Evolutionary conservation across 805 yeast species (phyloP).

Genomic region (Metschnikowia cerradonensis): DNA sequence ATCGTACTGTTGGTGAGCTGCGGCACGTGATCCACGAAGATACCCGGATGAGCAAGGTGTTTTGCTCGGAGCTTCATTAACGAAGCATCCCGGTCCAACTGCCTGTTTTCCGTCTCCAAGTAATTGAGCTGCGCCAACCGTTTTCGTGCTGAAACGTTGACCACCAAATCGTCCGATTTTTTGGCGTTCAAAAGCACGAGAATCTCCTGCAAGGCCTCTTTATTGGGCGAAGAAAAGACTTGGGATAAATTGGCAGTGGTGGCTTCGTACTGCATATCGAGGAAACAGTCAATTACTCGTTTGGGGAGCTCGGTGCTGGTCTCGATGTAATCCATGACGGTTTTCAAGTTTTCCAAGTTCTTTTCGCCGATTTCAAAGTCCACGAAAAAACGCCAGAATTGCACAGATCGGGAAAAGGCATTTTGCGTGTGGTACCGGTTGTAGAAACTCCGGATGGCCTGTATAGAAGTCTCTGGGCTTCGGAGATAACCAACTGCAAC

Average conservation of each 20-base stretch:
- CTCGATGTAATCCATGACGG: conserved; percentile 44
- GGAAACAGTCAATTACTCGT: conserved; percentile 41
- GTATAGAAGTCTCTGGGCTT: conserved; percentile 22
- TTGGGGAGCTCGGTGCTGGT: conserved; percentile 47
- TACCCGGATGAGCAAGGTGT: conserved; percentile 35
- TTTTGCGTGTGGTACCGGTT: conserved; percentile 24
- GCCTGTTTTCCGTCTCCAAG: conserved; percentile 9
- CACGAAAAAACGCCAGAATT: conserved; percentile 57
- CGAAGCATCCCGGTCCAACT: conserved; percentile 19
- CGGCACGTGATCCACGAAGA: conserved; percentile 30
- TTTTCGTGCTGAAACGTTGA: conserved; percentile 22
- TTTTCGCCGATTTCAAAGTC: conserved; percentile 45
- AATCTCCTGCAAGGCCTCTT: conserved; percentile 13
- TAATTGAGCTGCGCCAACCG: conserved; percentile 23
- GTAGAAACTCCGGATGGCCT: conserved; percentile 24
- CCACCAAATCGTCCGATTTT: conserved; percentile 24
- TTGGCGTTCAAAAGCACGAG: conserved; percentile 19
- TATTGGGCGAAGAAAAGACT: conserved; percentile 13
- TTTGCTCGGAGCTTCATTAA: conserved; percentile 16
- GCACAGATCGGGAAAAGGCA: conserved; percentile 35
- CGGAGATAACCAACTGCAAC: conserved; percentile 24
- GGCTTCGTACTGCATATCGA: conserved; percentile 24
- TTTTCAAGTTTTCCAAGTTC: conserved; percentile 43
- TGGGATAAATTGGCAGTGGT: conserved; percentile 21
- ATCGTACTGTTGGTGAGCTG: conserved; percentile 30